These are phyloP conservation scores for Neofusicoccum umdonicola DNA, from an alignment of 2,329 filamentous ascomycete species.

Conservation along the genomic window DNA sequence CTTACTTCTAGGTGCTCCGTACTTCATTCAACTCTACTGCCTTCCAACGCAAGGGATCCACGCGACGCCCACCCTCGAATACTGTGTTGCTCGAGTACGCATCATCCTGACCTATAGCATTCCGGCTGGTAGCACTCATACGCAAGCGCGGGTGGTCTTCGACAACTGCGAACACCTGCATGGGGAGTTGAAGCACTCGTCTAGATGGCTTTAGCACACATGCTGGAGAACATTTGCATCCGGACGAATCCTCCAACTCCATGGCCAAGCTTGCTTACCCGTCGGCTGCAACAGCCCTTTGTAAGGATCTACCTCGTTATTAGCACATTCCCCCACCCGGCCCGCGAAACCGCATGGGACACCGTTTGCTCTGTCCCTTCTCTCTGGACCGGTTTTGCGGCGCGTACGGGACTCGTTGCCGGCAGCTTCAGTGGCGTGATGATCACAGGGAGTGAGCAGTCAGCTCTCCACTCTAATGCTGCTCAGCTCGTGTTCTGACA, in stretches of 20 bases:
- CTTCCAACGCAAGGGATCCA: background rate
- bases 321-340: background rate
- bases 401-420: background rate
- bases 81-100: background rate
- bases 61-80: background rate
- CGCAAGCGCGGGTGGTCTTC: too few relatives aligned
- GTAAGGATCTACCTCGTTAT: background rate
- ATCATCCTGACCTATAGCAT: background rate
- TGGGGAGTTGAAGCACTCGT: too few relatives aligned
- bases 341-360: background rate
- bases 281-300: too few relatives aligned
- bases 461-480: background rate
- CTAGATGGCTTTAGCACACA: too few relatives aligned
- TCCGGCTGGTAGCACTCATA: too few relatives aligned
- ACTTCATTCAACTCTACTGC: constrained; percentile 1
- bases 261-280: too few relatives aligned
- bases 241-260: too few relatives aligned
- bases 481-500: background rate
- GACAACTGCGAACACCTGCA: too few relatives aligned
- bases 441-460: background rate
- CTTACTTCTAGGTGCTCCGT: background rate
- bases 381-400: background rate
- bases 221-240: too few relatives aligned
- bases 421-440: background rate
- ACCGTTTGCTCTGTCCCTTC: background rate